phyloP scores from a whole-genome alignment of 2,329 filamentous ascomycete genomes.

The Scedosporium aurantiacum region DNA sequence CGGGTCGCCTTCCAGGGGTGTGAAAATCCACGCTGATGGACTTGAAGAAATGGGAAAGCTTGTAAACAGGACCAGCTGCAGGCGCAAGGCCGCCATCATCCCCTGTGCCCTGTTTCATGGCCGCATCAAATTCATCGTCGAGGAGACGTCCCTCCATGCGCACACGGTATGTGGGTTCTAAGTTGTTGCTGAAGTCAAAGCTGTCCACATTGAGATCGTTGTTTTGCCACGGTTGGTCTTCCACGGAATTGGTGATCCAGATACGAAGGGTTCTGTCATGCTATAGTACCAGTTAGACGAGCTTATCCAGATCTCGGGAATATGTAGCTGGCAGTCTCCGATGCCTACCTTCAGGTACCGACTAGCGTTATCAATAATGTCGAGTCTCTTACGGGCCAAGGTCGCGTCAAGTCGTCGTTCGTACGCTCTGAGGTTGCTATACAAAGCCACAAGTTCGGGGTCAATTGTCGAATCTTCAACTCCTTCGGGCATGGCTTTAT shows the following conservation, averaged over 20 bases:
- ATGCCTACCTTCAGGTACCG: slow-evolving; percentile 55
- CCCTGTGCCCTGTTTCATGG: slow-evolving; percentile 26
- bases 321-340: background rate
- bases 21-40: slow-evolving; percentile 67
- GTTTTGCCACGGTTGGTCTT: slow-evolving; percentile 85
- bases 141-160: slow-evolving; percentile 84
- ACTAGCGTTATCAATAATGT: slow-evolving; percentile 73
- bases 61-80: slow-evolving; percentile 32
- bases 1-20: slow-evolving; percentile 38
- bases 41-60: slow-evolving; percentile 73
- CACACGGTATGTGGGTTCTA: slow-evolving; percentile 73
- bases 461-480: slow-evolving; percentile 71
- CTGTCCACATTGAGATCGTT: slow-evolving; percentile 57
- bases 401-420: slow-evolving; percentile 84
- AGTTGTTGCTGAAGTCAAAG: slow-evolving; percentile 71
- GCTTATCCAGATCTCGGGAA: background rate
- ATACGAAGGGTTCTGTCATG: slow-evolving; percentile 58
- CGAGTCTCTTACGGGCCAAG: slow-evolving; percentile 87
- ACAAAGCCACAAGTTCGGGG: slow-evolving; percentile 66
- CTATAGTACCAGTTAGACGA: slow-evolving; percentile 3
- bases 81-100: background rate
- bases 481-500: slow-evolving; percentile 88
- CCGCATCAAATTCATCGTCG: slow-evolving; percentile 40
- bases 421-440: slow-evolving; percentile 72
- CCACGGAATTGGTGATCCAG: slow-evolving; percentile 90